A percentile compares a stretch with the other conserved stretches of the same genome.
phyloP scores from a whole-genome alignment of 345 rosid species.

The Cardiospermum halicacabum region DNA sequence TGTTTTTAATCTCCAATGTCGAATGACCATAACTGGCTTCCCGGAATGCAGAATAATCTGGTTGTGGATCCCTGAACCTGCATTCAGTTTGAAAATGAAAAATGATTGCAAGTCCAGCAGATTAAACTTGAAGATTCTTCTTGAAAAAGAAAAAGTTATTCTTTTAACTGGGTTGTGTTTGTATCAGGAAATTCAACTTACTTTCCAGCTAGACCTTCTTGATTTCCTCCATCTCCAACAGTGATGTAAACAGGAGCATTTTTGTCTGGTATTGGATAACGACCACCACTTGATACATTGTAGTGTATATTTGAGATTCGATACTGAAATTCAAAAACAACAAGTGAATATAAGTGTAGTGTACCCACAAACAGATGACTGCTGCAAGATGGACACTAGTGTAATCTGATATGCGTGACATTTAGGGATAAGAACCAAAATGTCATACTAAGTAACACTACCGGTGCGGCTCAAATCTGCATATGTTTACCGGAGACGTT shows the following conservation, averaged over 20 bases:
- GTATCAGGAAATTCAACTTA: slow-evolving; percentile 25
- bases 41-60: slow-evolving; percentile 87
- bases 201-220: slow-evolving; percentile 84
- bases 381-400: neutral
- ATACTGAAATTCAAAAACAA: slow-evolving; percentile 40
- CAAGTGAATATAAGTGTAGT: neutral
- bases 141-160: too few relatives aligned
- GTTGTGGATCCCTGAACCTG: slow-evolving; percentile 86
- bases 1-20: slow-evolving; percentile 72
- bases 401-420: neutral
- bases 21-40: slow-evolving; percentile 97
- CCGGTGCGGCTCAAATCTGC: neutral
- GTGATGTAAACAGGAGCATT: slow-evolving; percentile 88
- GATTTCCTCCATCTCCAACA: slow-evolving; percentile 96
- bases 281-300: slow-evolving; percentile 61
- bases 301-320: slow-evolving; percentile 76
- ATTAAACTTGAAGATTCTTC: neutral
- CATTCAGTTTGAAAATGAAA: slow-evolving; percentile 6
- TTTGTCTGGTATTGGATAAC: slow-evolving; percentile 61
- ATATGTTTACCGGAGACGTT: neutral
- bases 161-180: neutral
- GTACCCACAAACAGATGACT: neutral
- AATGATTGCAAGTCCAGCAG: neutral
- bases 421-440: neutral
- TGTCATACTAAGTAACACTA: neutral